Conservation (phyloP, 768 basidiomycete species). For the Rhodosporidiobolus sp. region DNA sequence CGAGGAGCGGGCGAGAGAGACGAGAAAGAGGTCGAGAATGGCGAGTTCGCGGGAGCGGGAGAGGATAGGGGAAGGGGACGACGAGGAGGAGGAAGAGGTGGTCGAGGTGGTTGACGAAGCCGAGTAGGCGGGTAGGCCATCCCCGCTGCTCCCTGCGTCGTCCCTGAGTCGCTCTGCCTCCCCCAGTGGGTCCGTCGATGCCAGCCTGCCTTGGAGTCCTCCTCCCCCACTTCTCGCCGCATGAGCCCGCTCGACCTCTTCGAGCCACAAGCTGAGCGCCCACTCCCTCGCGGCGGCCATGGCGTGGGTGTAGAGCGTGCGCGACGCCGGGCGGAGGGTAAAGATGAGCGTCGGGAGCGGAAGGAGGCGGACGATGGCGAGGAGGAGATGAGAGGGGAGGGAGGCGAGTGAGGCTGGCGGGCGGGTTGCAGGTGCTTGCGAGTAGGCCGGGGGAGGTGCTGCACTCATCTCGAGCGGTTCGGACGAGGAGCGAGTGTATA, state of each 20-base stretch:
- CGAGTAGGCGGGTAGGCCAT: no score
- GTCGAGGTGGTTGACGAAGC: neutral
- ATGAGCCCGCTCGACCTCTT: neutral
- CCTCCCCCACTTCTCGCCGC: neutral
- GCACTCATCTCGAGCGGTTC: no score
- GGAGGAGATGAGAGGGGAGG: slow-evolving; percentile 16
- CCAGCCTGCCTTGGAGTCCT: no score
- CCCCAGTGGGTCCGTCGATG: neutral
- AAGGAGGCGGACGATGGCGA: slow-evolving; percentile 2
- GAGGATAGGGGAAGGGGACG: neutral
- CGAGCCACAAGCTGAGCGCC: neutral
- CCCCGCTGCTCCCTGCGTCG: neutral
- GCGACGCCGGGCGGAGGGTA: neutral
- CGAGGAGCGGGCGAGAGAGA: neutral
- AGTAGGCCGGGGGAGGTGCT: no score
- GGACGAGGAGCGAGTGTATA: no score
- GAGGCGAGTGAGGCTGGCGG: neutral
- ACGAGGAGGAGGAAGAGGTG: rapidly evolving
- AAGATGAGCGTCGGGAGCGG: slow-evolving; percentile 12
- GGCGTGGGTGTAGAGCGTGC: neutral
- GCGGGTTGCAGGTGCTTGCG: no score
- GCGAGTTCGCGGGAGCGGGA: slow-evolving; percentile 1
- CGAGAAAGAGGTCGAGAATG: slow-evolving; percentile 17
- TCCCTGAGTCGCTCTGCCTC: no score
- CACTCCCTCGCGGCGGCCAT: neutral